These are phyloP conservation scores for Plasmodium cynomolgi DNA, from an alignment of 169 alveolate genomes.

Conservation along the genomic window DNA sequence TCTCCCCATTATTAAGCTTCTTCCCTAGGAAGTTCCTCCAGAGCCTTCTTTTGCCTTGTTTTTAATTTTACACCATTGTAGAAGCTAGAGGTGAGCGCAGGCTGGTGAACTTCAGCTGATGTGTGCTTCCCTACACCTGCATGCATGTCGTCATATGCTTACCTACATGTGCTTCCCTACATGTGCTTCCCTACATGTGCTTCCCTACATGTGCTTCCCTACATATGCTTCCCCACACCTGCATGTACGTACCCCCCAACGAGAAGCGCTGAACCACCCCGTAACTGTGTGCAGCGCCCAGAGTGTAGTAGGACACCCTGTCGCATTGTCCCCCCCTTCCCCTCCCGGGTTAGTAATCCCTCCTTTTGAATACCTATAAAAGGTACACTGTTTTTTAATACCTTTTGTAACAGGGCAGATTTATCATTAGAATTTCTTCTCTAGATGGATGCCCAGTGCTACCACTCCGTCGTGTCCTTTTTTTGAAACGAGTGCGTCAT, in stretches of 20 bases:
- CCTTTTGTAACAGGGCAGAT: neutral
- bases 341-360: neutral
- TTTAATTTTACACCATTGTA: neutral
- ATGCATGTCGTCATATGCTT: too few species aligned
- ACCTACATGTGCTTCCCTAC: conserved; percentile 9
- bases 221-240: neutral
- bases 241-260: neutral
- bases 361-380: neutral
- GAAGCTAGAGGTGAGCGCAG: neutral
- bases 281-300: neutral
- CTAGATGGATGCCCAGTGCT: neutral
- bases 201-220: neutral
- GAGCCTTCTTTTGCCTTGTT: neutral
- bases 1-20: neutral
- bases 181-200: too few species aligned
- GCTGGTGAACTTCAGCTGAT: neutral
- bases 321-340: neutral
- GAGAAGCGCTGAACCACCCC: neutral
- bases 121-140: neutral
- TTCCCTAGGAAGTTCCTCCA: neutral
- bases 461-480: neutral
- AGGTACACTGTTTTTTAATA: neutral
- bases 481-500: neutral
- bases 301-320: neutral
- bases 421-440: neutral